Evolutionary conservation across 768 basidiomycete genomes (phyloP), one percentile per base, ranked within the genome.

Genomic region (Vararia minispora): DNA sequence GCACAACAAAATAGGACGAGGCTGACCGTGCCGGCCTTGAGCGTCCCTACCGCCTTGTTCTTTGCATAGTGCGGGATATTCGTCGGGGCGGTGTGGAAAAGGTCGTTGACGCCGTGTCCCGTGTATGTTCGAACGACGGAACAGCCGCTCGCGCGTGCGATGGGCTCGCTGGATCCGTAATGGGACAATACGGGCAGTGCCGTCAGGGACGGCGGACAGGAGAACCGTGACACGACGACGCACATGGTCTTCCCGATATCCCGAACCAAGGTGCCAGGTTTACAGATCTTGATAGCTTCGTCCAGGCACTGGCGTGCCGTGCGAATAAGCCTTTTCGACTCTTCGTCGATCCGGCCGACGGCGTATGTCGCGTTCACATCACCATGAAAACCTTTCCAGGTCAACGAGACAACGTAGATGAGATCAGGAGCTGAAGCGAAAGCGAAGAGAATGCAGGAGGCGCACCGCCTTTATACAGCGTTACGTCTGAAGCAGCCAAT

Each of bases 51-150:
- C 28, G 86, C 87, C 59, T 91, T 94, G 54, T 88, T 92, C 57
- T 90, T 90, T 16, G 87, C 88, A 50, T 94, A 95, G 61, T 95
- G 92, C 9, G 90, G 88, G 28, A 95, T 76, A 56, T 91, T 95
- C n/a, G n/a, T n/a, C 1, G 92, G 92, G 1, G 77, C 51, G 41
- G 62, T 63, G 55, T 95, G 91, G 69, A 94, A 95, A 43, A 88
- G 64, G 40, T 84, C 64, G 57, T 94, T 80, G 53, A 90, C 73
- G 26, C 91, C 90, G 54, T 94, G 92, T 11, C 88, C 92, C 3
- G 85, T 89, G 58, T 91, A 98, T 21, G 79, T 79, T 52, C 88
- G 76, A 24, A 98, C 90, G 28, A 87, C 83, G n/a, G 85, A 73
- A 61, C 89, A 98, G 5, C 81, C 83, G 40, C 80, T 79, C 12